Conservation (phyloP, 208 protist genomes). For the Acanthamoeba castellanii region DNA sequence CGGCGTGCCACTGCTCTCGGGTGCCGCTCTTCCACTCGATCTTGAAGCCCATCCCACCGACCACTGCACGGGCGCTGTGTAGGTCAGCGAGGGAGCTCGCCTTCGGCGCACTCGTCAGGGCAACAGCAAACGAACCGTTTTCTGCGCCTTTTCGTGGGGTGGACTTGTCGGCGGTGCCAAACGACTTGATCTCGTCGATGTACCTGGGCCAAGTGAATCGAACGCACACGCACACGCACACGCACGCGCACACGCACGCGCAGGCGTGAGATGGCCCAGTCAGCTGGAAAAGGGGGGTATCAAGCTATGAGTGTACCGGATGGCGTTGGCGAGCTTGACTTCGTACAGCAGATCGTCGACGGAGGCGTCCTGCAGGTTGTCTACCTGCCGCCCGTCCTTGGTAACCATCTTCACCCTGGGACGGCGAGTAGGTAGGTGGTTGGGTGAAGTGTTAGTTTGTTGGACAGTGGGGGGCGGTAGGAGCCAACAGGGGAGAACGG, state of each 20-base stretch:
- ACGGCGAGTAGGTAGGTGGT: neutral
- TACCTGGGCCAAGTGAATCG: neutral
- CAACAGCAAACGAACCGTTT: neutral
- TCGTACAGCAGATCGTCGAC: neutral
- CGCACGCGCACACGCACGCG: no score
- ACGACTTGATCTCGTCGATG: conserved; percentile 48
- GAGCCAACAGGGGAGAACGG: no score
- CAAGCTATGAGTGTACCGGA: neutral
- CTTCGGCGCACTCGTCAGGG: neutral
- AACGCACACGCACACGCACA: no score
- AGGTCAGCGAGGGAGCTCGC: neutral
- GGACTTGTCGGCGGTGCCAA: neutral
- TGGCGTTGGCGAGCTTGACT: neutral
- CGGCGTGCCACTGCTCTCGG: conserved; percentile 6
- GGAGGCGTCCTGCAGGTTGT: conserved; percentile 14
- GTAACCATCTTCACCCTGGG: conserved; percentile 7
- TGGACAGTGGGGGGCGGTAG: no score
- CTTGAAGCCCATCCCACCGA: neutral
- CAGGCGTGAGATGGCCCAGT: no score
- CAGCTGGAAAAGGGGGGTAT: no score
- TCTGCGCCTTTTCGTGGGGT: neutral
- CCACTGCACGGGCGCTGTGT: neutral
- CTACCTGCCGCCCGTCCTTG: neutral
- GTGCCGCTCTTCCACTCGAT: conserved; percentile 37
- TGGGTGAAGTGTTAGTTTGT: neutral